These are phyloP conservation scores for Xylaria sp. DNA, from an alignment of 2,329 filamentous ascomycete genomes.

Conservation along the genomic window DNA sequence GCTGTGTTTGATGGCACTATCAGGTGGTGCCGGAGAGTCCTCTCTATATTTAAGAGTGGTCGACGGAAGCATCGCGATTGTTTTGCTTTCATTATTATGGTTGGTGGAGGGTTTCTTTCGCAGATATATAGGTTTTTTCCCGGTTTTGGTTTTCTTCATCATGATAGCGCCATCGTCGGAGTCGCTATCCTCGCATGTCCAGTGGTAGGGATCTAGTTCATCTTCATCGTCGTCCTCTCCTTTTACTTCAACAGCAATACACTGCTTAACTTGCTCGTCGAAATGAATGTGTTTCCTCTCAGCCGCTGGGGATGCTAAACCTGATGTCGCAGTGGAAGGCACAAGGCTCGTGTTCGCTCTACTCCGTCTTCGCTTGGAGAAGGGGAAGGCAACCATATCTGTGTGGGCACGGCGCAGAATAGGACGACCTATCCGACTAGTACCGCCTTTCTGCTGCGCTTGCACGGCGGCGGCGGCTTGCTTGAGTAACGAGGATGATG, in stretches of 20 bases:
- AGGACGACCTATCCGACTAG: constrained; percentile 56
- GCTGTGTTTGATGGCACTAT: constrained; percentile 68
- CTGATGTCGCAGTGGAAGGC: constrained; percentile 73
- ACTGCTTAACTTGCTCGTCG: constrained; percentile 93
- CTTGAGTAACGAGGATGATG: constrained; percentile 85
- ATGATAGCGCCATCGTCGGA: constrained; percentile 81
- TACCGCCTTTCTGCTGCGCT: constrained; percentile 71
- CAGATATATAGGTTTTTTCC: constrained; percentile 61
- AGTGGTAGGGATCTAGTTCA: constrained; percentile 50
- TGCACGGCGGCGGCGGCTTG: constrained; percentile 87
- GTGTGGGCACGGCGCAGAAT: constrained; percentile 67
- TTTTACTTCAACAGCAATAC: constrained; percentile 90
- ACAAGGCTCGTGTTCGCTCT: constrained; percentile 68
- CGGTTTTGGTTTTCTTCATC: constrained; percentile 72
- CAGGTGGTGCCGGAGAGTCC: constrained; percentile 71
- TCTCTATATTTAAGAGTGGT: constrained; percentile 86
- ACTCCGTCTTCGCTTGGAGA: constrained; percentile 65
- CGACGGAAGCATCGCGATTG: constrained; percentile 84
- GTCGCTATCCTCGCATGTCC: constrained; percentile 61
- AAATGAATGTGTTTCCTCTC: constrained; percentile 92
- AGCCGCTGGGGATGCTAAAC: constrained; percentile 64
- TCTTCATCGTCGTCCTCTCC: constrained; percentile 77
- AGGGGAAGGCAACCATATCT: constrained; percentile 70
- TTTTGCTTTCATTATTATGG: constrained; percentile 73
- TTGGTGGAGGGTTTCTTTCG: constrained; percentile 45